A percentile compares a stretch with the other conserved stretches of the same genome.
These are phyloP conservation scores for Nemania serpens DNA, from an alignment of 2,329 filamentous ascomycete species.

Conservation along the genomic window DNA sequence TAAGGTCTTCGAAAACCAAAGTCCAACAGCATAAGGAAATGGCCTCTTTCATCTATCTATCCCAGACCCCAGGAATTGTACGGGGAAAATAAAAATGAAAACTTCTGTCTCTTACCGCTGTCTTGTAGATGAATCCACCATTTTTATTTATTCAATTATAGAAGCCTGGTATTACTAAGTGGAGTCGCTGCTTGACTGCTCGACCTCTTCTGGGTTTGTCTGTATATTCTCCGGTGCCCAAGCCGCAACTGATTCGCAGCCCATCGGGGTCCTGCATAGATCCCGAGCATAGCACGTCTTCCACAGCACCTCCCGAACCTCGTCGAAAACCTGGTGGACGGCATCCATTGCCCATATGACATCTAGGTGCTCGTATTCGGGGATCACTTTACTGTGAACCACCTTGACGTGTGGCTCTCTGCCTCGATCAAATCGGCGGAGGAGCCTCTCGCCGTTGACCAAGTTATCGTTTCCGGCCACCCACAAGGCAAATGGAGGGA, in stretches of 20 bases:
- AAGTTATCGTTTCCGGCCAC: slow-evolving; percentile 81
- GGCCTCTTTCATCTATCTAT: too few relatives aligned
- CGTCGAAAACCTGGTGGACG: slow-evolving; percentile 78
- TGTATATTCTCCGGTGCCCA: slow-evolving; percentile 43
- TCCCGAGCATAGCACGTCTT: slow-evolving; percentile 65
- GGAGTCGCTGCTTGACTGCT: slow-evolving; percentile 43
- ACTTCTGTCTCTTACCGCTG: background rate
- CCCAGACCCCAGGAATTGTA: too few relatives aligned
- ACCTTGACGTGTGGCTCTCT: slow-evolving; percentile 81
- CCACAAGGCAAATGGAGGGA: slow-evolving; percentile 87
- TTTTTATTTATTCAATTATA: background rate
- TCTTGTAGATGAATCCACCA: background rate
- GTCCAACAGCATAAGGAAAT: too few relatives aligned
- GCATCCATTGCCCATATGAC: slow-evolving; percentile 94
- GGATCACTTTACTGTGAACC: slow-evolving; percentile 81
- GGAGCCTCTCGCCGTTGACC: slow-evolving; percentile 77
- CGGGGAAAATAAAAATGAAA: too few relatives aligned
- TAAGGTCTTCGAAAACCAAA: too few relatives aligned
- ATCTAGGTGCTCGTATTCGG: slow-evolving; percentile 91
- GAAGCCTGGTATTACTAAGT: slow-evolving; percentile 13
- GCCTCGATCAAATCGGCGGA: slow-evolving; percentile 74
- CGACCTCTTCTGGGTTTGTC: slow-evolving; percentile 27
- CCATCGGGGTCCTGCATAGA: slow-evolving; percentile 65
- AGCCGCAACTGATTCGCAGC: slow-evolving; percentile 59
- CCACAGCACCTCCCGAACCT: slow-evolving; percentile 84